Conservation (phyloP, 345 rosid genomes). For the Euphorbia lathyris region DNA sequence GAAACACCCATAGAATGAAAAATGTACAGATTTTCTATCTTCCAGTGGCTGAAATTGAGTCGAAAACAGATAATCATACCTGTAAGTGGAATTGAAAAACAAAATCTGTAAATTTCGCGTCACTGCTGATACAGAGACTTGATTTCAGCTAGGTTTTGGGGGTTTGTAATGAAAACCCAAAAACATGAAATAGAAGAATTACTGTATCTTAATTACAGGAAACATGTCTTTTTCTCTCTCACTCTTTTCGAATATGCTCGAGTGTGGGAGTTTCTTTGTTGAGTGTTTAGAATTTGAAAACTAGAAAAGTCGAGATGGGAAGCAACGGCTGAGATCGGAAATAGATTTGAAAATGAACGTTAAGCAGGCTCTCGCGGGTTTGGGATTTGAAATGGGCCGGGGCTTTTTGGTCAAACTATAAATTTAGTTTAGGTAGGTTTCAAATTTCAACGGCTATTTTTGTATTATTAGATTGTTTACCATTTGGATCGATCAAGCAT, state of each 20-base stretch:
- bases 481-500: no score
- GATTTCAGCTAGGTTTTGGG: slow-evolving; percentile 5
- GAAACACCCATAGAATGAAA: no score
- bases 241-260: neutral
- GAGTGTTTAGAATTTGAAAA: neutral
- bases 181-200: neutral
- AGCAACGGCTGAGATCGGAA: slow-evolving; percentile 16
- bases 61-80: slow-evolving; percentile 22
- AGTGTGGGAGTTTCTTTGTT: neutral
- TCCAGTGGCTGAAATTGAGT: neutral
- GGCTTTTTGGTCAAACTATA: slow-evolving; percentile 14
- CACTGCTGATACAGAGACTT: neutral
- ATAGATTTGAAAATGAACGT: slow-evolving; percentile 6
- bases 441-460: slow-evolving; percentile 20
- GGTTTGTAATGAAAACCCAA: neutral
- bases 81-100: slow-evolving; percentile 41
- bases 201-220: slow-evolving; percentile 1
- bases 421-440: neutral
- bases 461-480: neutral
- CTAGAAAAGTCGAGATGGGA: neutral
- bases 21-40: no score
- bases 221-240: neutral
- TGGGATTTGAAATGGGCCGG: slow-evolving; percentile 11
- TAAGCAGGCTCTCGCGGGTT: slow-evolving; percentile 2
- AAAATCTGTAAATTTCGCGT: slow-evolving; percentile 20